Base-by-base conservation (phyloP, 306 rosid genomes). In the Corylus heterophylla region DNA sequence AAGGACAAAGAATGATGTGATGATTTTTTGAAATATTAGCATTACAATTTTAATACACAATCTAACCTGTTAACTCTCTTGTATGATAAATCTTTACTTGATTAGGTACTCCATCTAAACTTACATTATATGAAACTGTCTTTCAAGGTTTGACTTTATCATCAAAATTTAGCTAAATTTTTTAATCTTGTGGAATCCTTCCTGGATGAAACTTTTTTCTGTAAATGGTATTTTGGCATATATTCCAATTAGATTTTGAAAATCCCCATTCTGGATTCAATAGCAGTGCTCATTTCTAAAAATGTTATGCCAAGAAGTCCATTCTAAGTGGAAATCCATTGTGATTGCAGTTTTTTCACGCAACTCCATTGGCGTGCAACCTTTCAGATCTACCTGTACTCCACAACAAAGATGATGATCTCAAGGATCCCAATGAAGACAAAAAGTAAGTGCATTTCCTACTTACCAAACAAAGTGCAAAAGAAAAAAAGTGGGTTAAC, bases 331-430 rank as follows among this genome's bases (percentile, higher is more conserved):
- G 37, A 59, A 59, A 59, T 59, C 14, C 12, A 10, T 67, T 67
- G 8, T 82, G 68, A 54, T 27, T 76, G 88, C 94, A 95, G 98
- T 95, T 95, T 87, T 95, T 95, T 89, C 79, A 22, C 85, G 64
- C 88, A n/a, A 91, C 84, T 78, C 98, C 98, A 52, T 76, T 91
- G 86, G 92, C 97, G 5, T 91, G 97, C 50, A 89, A 84, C 50
- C 92, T 89, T 51, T 91, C 94, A 16, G 98, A 86, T 71, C 81
- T 91, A 22, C 98, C 98, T 66, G 80, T 78, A 58, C 77, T 89
- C 80, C 56, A 73, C 83, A 73, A 74, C 8, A 74, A 80, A 79
- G 89, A 86, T 7, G 92, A 89, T 66, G 87, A 86, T 80, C 69
- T 18, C 54, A 70, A 86, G 74, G 89, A 74, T 78, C 83, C 85